These are phyloP conservation scores for Voacanga thouarsii DNA, from an alignment of 257 asterid genomes.

Conservation along the genomic window DNA sequence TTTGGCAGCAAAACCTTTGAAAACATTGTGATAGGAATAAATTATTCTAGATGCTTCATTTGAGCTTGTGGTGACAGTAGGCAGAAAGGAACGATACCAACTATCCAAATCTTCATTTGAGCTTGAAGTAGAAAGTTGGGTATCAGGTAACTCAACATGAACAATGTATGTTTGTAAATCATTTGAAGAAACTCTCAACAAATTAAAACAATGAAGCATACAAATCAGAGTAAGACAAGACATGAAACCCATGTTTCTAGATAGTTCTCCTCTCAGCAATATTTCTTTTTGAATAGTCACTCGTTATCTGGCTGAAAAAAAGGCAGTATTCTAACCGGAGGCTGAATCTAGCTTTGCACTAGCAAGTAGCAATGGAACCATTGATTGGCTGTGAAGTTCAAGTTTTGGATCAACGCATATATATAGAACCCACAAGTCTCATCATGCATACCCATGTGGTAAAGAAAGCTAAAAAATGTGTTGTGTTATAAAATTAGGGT, in stretches of 20 bases:
- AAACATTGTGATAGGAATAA: constrained; percentile 37
- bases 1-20: constrained; percentile 46
- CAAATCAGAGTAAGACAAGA: constrained; percentile 16
- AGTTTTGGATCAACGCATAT: not conserved
- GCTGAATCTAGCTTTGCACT: not conserved
- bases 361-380: not conserved
- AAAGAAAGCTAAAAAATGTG: too few relatives aligned
- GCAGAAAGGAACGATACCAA: constrained; percentile 40
- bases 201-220: constrained; percentile 7
- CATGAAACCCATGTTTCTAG: constrained; percentile 15
- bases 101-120: constrained; percentile 16
- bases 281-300: too few relatives aligned
- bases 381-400: too few relatives aligned
- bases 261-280: too few relatives aligned
- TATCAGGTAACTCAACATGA: constrained; percentile 29
- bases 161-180: constrained; percentile 38
- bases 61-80: constrained; percentile 9
- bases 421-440: too few relatives aligned
- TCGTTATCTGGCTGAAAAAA: too few relatives aligned
- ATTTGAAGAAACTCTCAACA: constrained; percentile 9
- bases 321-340: not conserved
- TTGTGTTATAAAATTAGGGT: too few relatives aligned
- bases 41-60: constrained; percentile 17
- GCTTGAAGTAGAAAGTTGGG: constrained; percentile 6
- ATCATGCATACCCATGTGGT: too few relatives aligned